These are phyloP conservation scores for Fusarium miscanthi DNA, from an alignment of 2,329 filamentous ascomycete species.

Conservation along the genomic window DNA sequence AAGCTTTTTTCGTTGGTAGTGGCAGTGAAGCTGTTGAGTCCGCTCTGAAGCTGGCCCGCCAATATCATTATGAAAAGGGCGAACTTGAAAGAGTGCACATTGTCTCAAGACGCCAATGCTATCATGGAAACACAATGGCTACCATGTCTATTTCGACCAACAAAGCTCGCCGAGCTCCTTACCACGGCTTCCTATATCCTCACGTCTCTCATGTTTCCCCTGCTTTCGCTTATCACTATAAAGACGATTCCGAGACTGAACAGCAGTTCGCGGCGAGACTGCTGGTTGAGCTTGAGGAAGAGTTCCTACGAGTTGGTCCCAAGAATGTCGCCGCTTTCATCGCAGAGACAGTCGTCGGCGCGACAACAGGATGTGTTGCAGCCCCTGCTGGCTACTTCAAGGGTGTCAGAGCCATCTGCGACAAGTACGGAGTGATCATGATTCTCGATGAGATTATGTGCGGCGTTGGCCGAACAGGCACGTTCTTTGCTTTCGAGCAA, in stretches of 20 bases:
- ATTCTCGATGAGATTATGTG: constrained; percentile 72
- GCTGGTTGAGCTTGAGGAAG: background rate
- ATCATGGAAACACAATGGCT: constrained; percentile 22
- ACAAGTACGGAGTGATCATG: constrained; percentile 65
- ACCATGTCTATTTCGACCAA: constrained; percentile 24
- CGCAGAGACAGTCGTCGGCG: constrained; percentile 68
- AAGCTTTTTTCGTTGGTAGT: constrained; percentile 42
- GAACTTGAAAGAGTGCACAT: background rate
- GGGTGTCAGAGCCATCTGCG: constrained; percentile 55
- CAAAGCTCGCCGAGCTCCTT: constrained; percentile 2
- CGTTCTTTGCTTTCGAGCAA: constrained; percentile 69
- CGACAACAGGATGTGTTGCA: constrained; percentile 55
- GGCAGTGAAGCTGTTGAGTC: constrained; percentile 57
- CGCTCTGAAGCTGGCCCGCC: constrained; percentile 59
- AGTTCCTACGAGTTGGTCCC: background rate
- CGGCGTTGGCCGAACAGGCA: constrained; percentile 64
- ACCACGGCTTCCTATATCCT: constrained; percentile 8
- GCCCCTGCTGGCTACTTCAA: constrained; percentile 28
- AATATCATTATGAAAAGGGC: constrained; percentile 52
- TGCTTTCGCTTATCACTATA: constrained; percentile 12
- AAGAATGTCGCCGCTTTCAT: constrained; percentile 61
- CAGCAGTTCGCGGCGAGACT: background rate
- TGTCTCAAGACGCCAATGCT: constrained; percentile 3
- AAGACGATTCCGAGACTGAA: background rate
- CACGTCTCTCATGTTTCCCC: constrained; percentile 17